These are phyloP conservation scores for Arthrobotrys megalospora DNA, from an alignment of 2,329 filamentous ascomycete species.

Conservation along the genomic window DNA sequence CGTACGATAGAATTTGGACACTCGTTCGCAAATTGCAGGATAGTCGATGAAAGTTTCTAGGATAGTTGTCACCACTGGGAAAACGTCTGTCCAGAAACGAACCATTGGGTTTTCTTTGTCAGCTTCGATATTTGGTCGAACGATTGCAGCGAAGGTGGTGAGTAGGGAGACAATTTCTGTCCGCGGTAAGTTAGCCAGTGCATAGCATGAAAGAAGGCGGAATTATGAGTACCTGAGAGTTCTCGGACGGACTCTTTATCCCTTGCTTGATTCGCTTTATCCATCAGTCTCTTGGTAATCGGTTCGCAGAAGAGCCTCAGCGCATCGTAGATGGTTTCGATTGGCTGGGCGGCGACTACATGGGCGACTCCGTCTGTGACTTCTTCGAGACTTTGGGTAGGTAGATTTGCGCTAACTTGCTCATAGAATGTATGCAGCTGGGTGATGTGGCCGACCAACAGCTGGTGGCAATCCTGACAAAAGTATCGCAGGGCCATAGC, in stretches of 20 bases:
- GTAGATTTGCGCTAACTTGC: slow-evolving; percentile 87
- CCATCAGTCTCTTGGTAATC: slow-evolving; percentile 86
- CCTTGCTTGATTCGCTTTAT: slow-evolving; percentile 85
- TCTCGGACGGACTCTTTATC: slow-evolving; percentile 87
- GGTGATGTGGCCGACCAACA: slow-evolving; percentile 84
- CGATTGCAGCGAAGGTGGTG: slow-evolving; percentile 86
- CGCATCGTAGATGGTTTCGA: slow-evolving; percentile 83
- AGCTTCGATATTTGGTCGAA: slow-evolving; percentile 80
- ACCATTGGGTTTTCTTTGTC: slow-evolving; percentile 88
- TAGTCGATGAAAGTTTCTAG: slow-evolving; percentile 89
- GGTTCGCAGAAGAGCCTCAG: slow-evolving; percentile 95
- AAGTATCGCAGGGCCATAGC: slow-evolving; percentile 97
- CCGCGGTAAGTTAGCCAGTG: slow-evolving; percentile 43
- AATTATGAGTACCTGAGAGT: slow-evolving; percentile 78
- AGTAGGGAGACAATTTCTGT: slow-evolving; percentile 90
- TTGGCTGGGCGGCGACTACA: slow-evolving; percentile 88
- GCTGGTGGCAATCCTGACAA: slow-evolving; percentile 91
- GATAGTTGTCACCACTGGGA: slow-evolving; percentile 87
- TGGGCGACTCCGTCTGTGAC: slow-evolving; percentile 95
- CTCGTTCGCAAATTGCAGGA: slow-evolving; percentile 88
- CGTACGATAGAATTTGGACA: slow-evolving; percentile 95
- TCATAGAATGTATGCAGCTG: slow-evolving; percentile 95
- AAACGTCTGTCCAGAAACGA: slow-evolving; percentile 95
- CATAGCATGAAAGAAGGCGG: background rate
- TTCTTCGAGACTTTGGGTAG: slow-evolving; percentile 90